A percentile compares a stretch with the other conserved stretches of the same genome.
These are phyloP conservation scores for Boletus sensibilis DNA, from an alignment of 768 basidiomycete genomes.

Conservation along the genomic window DNA sequence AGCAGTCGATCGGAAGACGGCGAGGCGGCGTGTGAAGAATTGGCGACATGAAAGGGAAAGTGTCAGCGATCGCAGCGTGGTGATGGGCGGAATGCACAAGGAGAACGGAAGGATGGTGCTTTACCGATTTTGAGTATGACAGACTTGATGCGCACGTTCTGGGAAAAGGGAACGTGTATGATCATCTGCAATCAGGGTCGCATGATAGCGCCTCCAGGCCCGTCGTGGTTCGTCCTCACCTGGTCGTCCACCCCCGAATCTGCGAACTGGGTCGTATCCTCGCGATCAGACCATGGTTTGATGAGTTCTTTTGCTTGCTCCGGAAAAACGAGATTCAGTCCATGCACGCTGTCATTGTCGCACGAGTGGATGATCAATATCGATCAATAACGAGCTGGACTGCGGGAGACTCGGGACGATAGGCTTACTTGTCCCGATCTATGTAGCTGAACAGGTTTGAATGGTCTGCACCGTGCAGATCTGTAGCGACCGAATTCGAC, in stretches of 20 bases:
- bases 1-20: neutral
- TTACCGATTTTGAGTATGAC: slow-evolving; percentile 74
- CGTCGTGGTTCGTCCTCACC: slow-evolving; percentile 40
- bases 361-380: slow-evolving; percentile 1
- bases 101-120: slow-evolving; percentile 14
- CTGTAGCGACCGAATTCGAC: slow-evolving; percentile 45
- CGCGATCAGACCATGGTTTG: slow-evolving; percentile 80
- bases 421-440: slow-evolving; percentile 61
- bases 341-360: slow-evolving; percentile 58
- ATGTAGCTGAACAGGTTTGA: slow-evolving; percentile 60
- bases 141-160: slow-evolving; percentile 75
- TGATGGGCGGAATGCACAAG: slow-evolving; percentile 11
- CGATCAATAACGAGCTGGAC: neutral
- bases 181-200: slow-evolving; percentile 53
- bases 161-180: slow-evolving; percentile 76
- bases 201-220: slow-evolving; percentile 9
- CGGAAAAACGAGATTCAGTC: slow-evolving; percentile 76
- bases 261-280: slow-evolving; percentile 60
- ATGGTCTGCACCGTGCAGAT: slow-evolving; percentile 46
- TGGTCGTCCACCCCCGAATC: slow-evolving; percentile 87
- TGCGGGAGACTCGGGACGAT: neutral
- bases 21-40: slow-evolving; percentile 7
- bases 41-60: slow-evolving; percentile 2
- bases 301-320: slow-evolving; percentile 75
- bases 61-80: slow-evolving; percentile 12